Evolutionary conservation across 257 asterid genomes (phyloP), one percentile per base, ranked within the genome.

Genomic region (Fraxinus excelsior): DNA sequence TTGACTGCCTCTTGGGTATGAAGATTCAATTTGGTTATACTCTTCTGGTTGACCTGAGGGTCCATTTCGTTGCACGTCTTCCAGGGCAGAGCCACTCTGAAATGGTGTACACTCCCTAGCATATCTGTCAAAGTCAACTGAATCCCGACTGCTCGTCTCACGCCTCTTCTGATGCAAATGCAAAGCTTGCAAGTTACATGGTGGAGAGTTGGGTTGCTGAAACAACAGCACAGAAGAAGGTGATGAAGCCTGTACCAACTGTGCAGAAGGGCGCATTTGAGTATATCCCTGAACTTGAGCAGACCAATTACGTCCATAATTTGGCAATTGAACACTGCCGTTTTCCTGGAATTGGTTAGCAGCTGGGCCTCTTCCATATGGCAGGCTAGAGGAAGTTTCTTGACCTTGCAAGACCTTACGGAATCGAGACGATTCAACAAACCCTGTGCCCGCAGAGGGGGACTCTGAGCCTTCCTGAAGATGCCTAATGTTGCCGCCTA

Each of bases 341-440:
- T 80, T 82, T 65, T 79, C 91, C 77, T 67, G 83, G 66, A 81
- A 73, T 56, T 56, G 77, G 81, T 70, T 79, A 66, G 81, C 72
- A 28, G 79, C 86, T 26, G 84, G 80, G 69, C 82, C 82, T 67
- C 89, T 82, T 77, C 91, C 87, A 73, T 80, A 78, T 21, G 89
- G 74, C 71, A 86, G 85, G 84, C 75, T 72, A 32, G 85, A 26
- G 75, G 72, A 32, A 29, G 88, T 86, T 95, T 95, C 99, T 95
- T 93, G 99, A 93, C 98, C 97, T 93, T 95, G 99, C 97, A 91
- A 93, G 98, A 93, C 98, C 98, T 88, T 89, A 40, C 81, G 87
- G 91, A 84, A 88, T 80, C 87, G 91, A 75, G 81, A 88, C 86
- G 97, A 80, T 72, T 90, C 89, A 69, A 84, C 85, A 75, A 80